Base-by-base conservation (phyloP, 2,329 filamentous ascomycete species). In the Trichoderma koningiopsis region DNA sequence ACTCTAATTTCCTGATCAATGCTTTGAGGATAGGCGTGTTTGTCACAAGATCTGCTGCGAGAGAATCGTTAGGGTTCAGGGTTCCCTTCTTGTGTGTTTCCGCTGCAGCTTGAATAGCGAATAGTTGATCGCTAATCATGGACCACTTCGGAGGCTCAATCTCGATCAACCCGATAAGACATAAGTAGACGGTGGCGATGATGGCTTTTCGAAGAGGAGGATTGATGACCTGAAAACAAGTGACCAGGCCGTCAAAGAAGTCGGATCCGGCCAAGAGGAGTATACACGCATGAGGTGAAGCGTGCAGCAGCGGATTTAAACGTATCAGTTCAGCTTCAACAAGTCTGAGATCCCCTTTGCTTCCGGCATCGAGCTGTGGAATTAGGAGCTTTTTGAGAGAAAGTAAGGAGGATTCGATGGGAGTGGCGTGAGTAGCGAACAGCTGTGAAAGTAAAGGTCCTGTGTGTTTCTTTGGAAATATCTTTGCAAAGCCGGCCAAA, bases 251-350 rank as follows among this genome's bases (percentile, higher is more conserved):
- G 77, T 97, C 95, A 24, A 97, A 80, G 74, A 96, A 95, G 79
- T 97, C 95, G 62, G 92, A 94, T 0, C 95, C 95, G 0, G 91
- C 91, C 73, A 97, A 87, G 74, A 97, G 90, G 73, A 92, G 83
- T 1, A 82, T 80, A 24, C 86, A 86, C 0, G 84, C 81, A 24
- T 84, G 82, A 0, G 88, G 83, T 5, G 89, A 92, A 7, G 82
- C 83, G 73, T 88, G 85, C 5, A 93, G 80, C 4, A 94, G 80
- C 61, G 88, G 84, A 70, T 89, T 91, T n/a, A 93, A 76, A 11
- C 82, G 81, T 58, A 83, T 83, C 37, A 94, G 81, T 0, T 82
- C 82, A 1, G 78, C 77, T 74, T 91, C 88, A 0, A 88, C 83
- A 7, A 80, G 78, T 49, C 83, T 84, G 4, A 90, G 79, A 65